A percentile compares a stretch with the other conserved stretches of the same genome.
phyloP scores from a whole-genome alignment of 164 flowering plant genomes.

The Annona cherimola region DNA sequence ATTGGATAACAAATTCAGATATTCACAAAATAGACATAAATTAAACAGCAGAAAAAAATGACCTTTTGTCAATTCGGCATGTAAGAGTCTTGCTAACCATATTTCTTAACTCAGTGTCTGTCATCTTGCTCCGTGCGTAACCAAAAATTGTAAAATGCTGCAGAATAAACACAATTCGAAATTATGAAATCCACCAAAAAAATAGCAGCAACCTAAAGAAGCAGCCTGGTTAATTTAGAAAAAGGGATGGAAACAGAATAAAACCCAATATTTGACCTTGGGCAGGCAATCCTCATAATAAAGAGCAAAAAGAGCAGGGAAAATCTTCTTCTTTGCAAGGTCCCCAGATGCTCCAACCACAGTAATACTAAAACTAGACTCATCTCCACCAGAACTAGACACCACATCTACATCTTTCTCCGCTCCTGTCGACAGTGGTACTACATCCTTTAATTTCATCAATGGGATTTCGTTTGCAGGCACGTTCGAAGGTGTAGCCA shows the following conservation, averaged over 20 bases:
- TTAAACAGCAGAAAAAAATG: neutral
- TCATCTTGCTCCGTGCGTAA: slow-evolving; percentile 96
- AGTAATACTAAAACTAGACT: slow-evolving; percentile 69
- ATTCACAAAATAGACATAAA: neutral
- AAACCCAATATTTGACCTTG: slow-evolving; percentile 33
- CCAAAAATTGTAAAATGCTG: slow-evolving; percentile 91
- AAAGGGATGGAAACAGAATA: neutral
- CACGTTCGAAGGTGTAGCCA: slow-evolving; percentile 29
- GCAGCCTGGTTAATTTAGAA: neutral
- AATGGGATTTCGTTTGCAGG: slow-evolving; percentile 29
- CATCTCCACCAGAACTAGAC: slow-evolving; percentile 18
- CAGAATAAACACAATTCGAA: slow-evolving; percentile 6
- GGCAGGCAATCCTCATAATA: slow-evolving; percentile 79
- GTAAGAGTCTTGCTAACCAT: slow-evolving; percentile 93
- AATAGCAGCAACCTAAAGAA: neutral
- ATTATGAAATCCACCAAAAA: neutral
- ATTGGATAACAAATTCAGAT: neutral
- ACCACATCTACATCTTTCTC: slow-evolving; percentile 25
- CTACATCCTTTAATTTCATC: slow-evolving; percentile 32
- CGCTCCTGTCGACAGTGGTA: slow-evolving; percentile 27
- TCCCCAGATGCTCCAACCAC: slow-evolving; percentile 99
- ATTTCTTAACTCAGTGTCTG: slow-evolving; percentile 76
- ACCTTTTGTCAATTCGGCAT: slow-evolving; percentile 93
- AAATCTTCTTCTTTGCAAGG: slow-evolving; percentile 94
- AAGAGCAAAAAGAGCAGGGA: slow-evolving; percentile 92